phyloP scores from a whole-genome alignment of 805 yeast genomes.

The Saccharomycopsis malanga region DNA sequence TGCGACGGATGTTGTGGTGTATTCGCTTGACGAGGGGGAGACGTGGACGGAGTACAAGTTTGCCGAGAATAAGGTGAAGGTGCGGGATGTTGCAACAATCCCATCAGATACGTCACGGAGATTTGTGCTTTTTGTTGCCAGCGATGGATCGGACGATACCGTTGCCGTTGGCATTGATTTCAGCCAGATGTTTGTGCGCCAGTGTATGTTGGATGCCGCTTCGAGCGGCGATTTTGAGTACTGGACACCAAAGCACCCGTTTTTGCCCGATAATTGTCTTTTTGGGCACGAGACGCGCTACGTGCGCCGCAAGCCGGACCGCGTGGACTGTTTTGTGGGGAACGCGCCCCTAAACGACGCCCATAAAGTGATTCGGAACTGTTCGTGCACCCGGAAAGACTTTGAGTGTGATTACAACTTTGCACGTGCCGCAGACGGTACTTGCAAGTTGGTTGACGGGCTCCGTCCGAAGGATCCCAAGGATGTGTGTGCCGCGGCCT shows the following conservation, averaged over 20 bases:
- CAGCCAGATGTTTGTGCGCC: slow-evolving; percentile 40
- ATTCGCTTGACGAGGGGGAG: slow-evolving; percentile 73
- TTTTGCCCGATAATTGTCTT: slow-evolving; percentile 44
- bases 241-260: slow-evolving; percentile 56
- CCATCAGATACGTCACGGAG: slow-evolving; percentile 86
- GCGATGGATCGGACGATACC: slow-evolving; percentile 35
- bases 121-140: slow-evolving; percentile 56
- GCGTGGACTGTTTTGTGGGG: slow-evolving; percentile 60
- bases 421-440: slow-evolving; percentile 62
- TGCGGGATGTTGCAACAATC: slow-evolving; percentile 77
- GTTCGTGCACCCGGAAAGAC: slow-evolving; percentile 80
- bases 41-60: slow-evolving; percentile 68
- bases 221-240: slow-evolving; percentile 52
- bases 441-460: slow-evolving; percentile 80
- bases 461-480: slow-evolving; percentile 57
- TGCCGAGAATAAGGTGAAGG: slow-evolving; percentile 44
- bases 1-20: slow-evolving; percentile 50
- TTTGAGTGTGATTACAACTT: slow-evolving; percentile 93
- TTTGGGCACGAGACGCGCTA: slow-evolving; percentile 66
- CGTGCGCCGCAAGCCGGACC: slow-evolving; percentile 49
- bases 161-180: slow-evolving; percentile 52
- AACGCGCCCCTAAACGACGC: slow-evolving; percentile 55
- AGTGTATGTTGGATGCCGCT: slow-evolving; percentile 45
- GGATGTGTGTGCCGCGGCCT: slow-evolving; percentile 47
- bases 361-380: slow-evolving; percentile 50